A percentile compares a stretch with the other conserved stretches of the same genome.
Evolutionary conservation across 2,329 filamentous ascomycete species (phyloP).

Genomic region (Pseudogymnoascus sp.): DNA sequence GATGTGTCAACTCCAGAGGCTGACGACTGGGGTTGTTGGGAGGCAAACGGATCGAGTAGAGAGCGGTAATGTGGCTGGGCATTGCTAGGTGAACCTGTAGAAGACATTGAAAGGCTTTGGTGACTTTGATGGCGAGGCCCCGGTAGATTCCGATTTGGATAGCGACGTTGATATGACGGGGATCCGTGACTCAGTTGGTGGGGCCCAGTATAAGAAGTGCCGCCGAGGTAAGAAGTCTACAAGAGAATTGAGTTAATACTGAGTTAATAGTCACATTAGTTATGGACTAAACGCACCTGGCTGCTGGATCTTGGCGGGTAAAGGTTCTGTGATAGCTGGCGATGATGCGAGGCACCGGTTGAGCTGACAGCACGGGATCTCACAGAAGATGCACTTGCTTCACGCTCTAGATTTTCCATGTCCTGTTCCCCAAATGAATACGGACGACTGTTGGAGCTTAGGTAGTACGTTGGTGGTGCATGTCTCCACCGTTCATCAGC

Average conservation of each 20-base stretch:
- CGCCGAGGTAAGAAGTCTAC: neutral
- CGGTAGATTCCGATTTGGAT: neutral
- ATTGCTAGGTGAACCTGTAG: neutral
- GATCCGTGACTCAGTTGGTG: neutral
- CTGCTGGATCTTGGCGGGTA: neutral
- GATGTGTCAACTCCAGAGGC: neutral
- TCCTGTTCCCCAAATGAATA: slow-evolving; percentile 13
- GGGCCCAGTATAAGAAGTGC: neutral
- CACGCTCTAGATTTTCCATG: slow-evolving; percentile 7
- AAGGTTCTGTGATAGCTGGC: neutral
- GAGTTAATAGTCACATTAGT: neutral
- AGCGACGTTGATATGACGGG: neutral
- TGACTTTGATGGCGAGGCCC: neutral
- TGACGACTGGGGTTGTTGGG: slow-evolving; percentile 1
- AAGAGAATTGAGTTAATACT: neutral
- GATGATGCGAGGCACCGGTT: neutral
- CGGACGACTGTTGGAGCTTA: slow-evolving; percentile 11
- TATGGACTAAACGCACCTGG: neutral
- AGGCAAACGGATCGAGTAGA: slow-evolving; percentile 12
- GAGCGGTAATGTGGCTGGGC: slow-evolving; percentile 15
- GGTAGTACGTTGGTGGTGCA: slow-evolving; percentile 4
- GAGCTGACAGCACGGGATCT: neutral
- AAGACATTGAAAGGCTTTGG: neutral
- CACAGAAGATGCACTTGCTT: neutral
- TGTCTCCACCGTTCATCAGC: slow-evolving; percentile 5